Evolutionary conservation across 208 protist species (phyloP).

Genomic region (Leptomonas pyrrhocoris): DNA sequence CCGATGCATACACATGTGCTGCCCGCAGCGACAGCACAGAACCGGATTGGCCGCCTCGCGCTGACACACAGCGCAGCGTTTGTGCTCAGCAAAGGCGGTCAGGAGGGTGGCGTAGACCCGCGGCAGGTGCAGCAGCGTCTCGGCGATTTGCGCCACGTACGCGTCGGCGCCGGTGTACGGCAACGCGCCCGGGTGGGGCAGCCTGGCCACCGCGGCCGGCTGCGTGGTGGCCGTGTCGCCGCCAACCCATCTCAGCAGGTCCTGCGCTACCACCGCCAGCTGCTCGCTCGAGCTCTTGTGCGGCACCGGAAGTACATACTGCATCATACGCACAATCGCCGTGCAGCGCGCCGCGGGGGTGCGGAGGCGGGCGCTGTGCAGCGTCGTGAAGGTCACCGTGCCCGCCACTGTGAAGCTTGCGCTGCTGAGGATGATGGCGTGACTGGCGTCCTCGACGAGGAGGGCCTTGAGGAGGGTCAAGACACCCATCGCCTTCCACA

Average conservation of each 20-base stretch:
- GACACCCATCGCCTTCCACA: conserved; percentile 65
- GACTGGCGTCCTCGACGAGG: conserved; percentile 36
- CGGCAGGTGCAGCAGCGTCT: conserved; percentile 57
- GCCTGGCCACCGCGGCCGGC: neutral
- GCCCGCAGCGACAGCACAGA: conserved; percentile 66
- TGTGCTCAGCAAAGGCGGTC: conserved; percentile 21
- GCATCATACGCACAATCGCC: conserved; percentile 58
- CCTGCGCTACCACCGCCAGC: conserved; percentile 17
- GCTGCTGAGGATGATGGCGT: conserved; percentile 19
- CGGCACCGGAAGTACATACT: conserved; percentile 45
- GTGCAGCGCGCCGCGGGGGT: conserved; percentile 28
- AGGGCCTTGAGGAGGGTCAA: conserved; percentile 68
- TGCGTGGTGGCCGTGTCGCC: neutral
- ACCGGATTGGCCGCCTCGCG: conserved; percentile 33
- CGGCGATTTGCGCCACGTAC: conserved; percentile 42
- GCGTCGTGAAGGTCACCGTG: conserved; percentile 18
- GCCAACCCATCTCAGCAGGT: neutral
- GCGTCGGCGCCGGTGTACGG: conserved; percentile 18
- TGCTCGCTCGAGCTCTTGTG: conserved; percentile 7
- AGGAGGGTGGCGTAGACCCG: conserved; percentile 47
- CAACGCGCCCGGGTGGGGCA: conserved; percentile 1
- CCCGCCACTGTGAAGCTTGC: conserved; percentile 24
- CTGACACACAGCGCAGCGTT: conserved; percentile 34
- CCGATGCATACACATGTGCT: conserved; percentile 41
- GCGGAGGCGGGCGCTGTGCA: conserved; percentile 33